Evolutionary conservation across 2,329 filamentous ascomycete species (phyloP), one percentile per base, ranked within the genome.

Genomic region (Phoma sp.): DNA sequence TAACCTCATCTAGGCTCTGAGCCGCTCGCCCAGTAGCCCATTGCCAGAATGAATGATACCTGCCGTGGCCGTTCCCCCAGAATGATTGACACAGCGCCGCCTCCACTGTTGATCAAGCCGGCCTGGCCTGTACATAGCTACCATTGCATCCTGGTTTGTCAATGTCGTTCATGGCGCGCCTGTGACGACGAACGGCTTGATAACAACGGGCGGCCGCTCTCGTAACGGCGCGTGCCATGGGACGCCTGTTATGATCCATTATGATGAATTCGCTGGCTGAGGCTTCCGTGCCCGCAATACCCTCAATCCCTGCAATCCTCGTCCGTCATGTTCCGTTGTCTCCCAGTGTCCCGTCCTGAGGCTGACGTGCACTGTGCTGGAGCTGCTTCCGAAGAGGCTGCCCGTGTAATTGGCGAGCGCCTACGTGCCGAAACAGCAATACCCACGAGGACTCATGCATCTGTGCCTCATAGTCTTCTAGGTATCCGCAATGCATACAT

Each of bases 331-430:
- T 55, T 36, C 52, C 46, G 46, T 55, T 33, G 9, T 14, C 42
- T 55, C 38, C 49, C 42, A 50, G 52, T 50, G 42, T 45, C 46
- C 46, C 52, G 42, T 50, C 37, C 60, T 61, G 63, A 58, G 59
- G 63, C 60, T 64, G 67, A 70, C 65, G 64, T 68, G 69, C 67
- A 61, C 56, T 58, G 47, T 42, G 55, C 58, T 64, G 61, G 63
- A 62, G 57, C 62, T 64, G 42, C 42, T 38, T 56, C 56, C 49
- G 48, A 57, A 40, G 51, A 56, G 44, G 35, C 53, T 37, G 52
- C 37, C 47, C 29, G 40, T 58, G 59, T 52, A 57, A 59, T 63
- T 63, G 63, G 55, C 54, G 65, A 57, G 41, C 42, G 42, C 45
- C 47, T 37, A 35, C 60, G 57, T 60, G 59, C 59, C 57, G 53